Evolutionary conservation across 139 green algal genomes (phyloP), one percentile per base, ranked within the genome.

Genomic region (Ettlia oleoabundans): DNA sequence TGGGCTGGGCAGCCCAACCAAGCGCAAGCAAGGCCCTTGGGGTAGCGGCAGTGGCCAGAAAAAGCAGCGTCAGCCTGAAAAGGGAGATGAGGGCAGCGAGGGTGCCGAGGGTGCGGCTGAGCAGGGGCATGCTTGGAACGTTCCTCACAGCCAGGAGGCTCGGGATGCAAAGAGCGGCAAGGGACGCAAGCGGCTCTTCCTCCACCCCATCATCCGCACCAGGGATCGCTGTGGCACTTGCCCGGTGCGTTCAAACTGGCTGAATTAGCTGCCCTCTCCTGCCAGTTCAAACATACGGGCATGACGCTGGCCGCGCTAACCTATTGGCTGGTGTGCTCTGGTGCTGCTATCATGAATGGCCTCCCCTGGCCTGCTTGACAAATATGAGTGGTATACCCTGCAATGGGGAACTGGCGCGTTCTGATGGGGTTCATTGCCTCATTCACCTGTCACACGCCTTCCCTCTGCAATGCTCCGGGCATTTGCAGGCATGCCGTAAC

Each of bases 401-500:
- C n/a, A n/a, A n/a, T n/a, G n/a, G n/a, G n/a, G n/a, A n/a, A n/a
- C n/a, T n/a, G n/a, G n/a, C n/a, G n/a, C n/a, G n/a, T n/a, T n/a
- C n/a, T n/a, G n/a, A n/a, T n/a, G n/a, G n/a, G n/a, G n/a, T n/a
- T n/a, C n/a, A n/a, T n/a, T n/a, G n/a, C n/a, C n/a, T n/a, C n/a
- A n/a, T n/a, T n/a, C n/a, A n/a, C n/a, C n/a, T n/a, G n/a, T n/a
- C n/a, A n/a, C n/a, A n/a, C n/a, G n/a, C n/a, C n/a, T n/a, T n/a
- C n/a, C n/a, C n/a, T n/a, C n/a, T n/a, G n/a, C n/a, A n/a, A n/a
- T n/a, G n/a, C n/a, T n/a, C n/a, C n/a, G n/a, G 18, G 62, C n/a
- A 38, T 21, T 24, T 35, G 73, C 58, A 86, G 9, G 82, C 82
- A 9, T 92, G 88, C 71, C 42, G 80, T 19, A 89, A 90, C 38